Conservation (phyloP, 2,329 filamentous ascomycete species). For the Didymella pomorum region DNA sequence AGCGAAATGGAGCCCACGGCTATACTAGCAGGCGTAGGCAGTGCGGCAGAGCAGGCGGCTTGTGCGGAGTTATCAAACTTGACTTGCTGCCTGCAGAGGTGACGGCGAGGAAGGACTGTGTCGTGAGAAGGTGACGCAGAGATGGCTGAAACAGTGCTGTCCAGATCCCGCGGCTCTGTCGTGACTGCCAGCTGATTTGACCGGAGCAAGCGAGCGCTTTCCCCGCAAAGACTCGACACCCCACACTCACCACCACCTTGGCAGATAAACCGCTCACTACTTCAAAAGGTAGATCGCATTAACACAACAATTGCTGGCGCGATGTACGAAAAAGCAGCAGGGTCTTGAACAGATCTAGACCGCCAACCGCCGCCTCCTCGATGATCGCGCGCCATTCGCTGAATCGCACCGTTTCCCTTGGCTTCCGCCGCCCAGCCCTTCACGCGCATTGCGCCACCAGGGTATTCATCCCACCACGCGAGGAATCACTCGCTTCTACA, state of each 20-base stretch:
- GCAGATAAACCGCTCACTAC: background rate
- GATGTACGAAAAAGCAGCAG: slow-evolving; percentile 8
- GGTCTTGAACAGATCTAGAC: slow-evolving; percentile 6
- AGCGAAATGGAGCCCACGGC: background rate
- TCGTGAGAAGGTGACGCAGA: background rate
- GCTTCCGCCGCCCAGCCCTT: slow-evolving; percentile 17
- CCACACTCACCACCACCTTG: slow-evolving; percentile 9
- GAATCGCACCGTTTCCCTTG: slow-evolving; percentile 12
- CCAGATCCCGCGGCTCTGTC: background rate
- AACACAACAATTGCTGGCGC: slow-evolving; percentile 8
- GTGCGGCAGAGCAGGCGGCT: background rate
- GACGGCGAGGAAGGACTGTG: background rate
- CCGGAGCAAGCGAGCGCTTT: background rate
- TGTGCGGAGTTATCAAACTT: background rate
- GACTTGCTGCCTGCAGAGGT: background rate
- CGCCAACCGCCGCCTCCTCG: background rate
- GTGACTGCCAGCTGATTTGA: slow-evolving; percentile 6
- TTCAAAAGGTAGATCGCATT: slow-evolving; percentile 6
- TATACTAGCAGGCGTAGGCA: background rate
- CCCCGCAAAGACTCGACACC: slow-evolving; percentile 4
- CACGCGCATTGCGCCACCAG: slow-evolving; percentile 24
- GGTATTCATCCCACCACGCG: slow-evolving; percentile 12
- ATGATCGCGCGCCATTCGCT: slow-evolving; percentile 17
- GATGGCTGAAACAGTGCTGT: slow-evolving; percentile 11
- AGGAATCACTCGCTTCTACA: slow-evolving; percentile 13